Conservation (phyloP, 768 basidiomycete genomes). For the Mrakia frigida region DNA sequence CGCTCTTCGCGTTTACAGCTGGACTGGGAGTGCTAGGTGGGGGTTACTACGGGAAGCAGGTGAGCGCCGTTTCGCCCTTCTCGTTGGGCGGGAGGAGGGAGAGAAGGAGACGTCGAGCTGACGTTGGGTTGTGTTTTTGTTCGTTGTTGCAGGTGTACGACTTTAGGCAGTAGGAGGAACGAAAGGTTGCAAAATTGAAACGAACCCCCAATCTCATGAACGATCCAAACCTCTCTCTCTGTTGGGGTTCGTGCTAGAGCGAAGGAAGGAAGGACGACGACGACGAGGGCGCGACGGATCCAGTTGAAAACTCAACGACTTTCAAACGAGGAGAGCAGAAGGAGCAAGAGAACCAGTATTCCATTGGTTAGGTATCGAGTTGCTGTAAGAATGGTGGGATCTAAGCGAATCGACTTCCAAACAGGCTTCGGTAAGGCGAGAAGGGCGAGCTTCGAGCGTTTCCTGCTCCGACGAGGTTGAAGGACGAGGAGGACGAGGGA, state of each 20-base stretch:
- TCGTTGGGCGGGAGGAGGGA: background rate
- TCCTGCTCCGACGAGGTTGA: background rate
- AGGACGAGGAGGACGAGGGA: background rate
- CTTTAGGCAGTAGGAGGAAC: constrained; percentile 13
- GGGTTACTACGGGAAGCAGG: constrained; percentile 26
- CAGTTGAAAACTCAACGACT: too few relatives aligned
- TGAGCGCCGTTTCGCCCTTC: background rate
- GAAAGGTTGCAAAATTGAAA: background rate
- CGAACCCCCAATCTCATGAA: background rate
- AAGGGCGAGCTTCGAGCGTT: constrained; percentile 1
- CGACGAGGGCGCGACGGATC: too few relatives aligned
- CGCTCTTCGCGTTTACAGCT: background rate
- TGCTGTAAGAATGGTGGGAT: too few relatives aligned
- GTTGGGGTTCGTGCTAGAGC: too few relatives aligned
- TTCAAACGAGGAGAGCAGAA: too few relatives aligned
- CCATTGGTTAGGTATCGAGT: background rate
- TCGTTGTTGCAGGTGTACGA: constrained; percentile 15
- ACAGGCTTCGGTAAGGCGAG: constrained; percentile 9
- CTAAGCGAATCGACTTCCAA: constrained; percentile 4
- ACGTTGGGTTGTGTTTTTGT: background rate
- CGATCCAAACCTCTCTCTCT: too few relatives aligned
- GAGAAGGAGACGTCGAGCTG: background rate
- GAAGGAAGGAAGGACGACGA: too few relatives aligned
- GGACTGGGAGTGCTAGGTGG: constrained; percentile 25
- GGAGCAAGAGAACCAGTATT: background rate